Evolutionary conservation across 345 rosid species (phyloP), one percentile per base, ranked within the genome.

Genomic region (Lepidium aucheri): DNA sequence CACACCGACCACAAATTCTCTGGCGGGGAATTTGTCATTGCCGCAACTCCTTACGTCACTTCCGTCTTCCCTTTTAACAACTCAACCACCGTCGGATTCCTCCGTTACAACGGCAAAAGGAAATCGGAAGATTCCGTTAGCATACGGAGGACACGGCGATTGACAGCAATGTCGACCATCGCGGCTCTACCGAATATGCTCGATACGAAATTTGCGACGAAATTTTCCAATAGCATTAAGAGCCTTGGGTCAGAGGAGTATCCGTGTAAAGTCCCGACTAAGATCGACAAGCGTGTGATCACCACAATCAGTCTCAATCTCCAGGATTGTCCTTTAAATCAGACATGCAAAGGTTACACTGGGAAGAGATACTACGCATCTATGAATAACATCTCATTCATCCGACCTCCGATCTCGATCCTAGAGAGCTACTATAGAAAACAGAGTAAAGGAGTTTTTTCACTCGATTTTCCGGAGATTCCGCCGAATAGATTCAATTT

Each of bases 371-470:
- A 53, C 69, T 51, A 53, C 0, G 87, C 90, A 3, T 83, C 86
- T 3, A 83, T 85, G 87, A 85, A 83, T 75, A 85, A 85, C 72
- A 67, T 69, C 42, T 85, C 90, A 1, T 85, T 85, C 52, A 28
- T 85, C 24, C 67, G 80, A 15, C 90, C 86, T 10, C 15, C 52
- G 7, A 40, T 42, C 14, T 78, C 90, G 2, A 42, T 86, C 32
- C 77, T 90, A 1, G 74, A 78, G 65, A 41, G 77, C 39, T 80
- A 84, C 40, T 90, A 83, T 55, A 72, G 76, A 16, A 80, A 81
- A 52, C 58, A 61, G 41, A 64, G 68, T 0, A 8, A 53, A 10
- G 79, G 78, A 0, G 69, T 76, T 9, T 78, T 64, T 58, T 50
- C 67, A 7, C 57, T 76, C 0, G 75, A 80, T 26, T 86, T 86